phyloP scores from a whole-genome alignment of 2,329 filamentous ascomycete genomes.

The Fusarium metavorans region DNA sequence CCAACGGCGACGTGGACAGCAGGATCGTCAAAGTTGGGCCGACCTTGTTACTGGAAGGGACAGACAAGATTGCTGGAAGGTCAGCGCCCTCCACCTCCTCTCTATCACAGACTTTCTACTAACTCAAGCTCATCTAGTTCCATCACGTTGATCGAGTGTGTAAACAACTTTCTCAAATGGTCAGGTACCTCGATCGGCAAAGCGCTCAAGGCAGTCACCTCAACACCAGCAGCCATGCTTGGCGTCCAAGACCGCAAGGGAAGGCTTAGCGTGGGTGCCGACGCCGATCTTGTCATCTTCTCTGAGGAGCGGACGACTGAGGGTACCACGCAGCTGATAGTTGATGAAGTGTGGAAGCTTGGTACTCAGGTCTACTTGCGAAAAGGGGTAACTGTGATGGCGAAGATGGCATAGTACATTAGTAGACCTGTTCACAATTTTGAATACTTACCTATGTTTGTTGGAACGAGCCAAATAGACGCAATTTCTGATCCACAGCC shows the following conservation, averaged over 20 bases:
- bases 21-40: constrained; percentile 78
- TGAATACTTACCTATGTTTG: neutral
- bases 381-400: neutral
- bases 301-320: constrained; percentile 62
- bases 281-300: constrained; percentile 78
- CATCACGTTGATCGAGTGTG: constrained; percentile 82
- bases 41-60: constrained; percentile 80
- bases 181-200: constrained; percentile 75
- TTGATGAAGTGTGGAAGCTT: constrained; percentile 88
- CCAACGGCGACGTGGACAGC: constrained; percentile 72
- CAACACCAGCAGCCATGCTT: constrained; percentile 82
- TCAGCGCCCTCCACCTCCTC: constrained; percentile 51
- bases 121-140: constrained; percentile 57
- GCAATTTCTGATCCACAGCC: neutral
- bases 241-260: constrained; percentile 77
- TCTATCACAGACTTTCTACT: neutral
- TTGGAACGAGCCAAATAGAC: neutral
- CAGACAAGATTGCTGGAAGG: constrained; percentile 83
- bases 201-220: constrained; percentile 78
- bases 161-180: constrained; percentile 84
- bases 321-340: constrained; percentile 58
- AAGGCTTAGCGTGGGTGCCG: constrained; percentile 68
- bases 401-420: neutral
- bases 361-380: constrained; percentile 52
- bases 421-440: neutral